phyloP scores from a whole-genome alignment of 768 basidiomycete genomes.

The Hygrophoropsis aurantiaca region DNA sequence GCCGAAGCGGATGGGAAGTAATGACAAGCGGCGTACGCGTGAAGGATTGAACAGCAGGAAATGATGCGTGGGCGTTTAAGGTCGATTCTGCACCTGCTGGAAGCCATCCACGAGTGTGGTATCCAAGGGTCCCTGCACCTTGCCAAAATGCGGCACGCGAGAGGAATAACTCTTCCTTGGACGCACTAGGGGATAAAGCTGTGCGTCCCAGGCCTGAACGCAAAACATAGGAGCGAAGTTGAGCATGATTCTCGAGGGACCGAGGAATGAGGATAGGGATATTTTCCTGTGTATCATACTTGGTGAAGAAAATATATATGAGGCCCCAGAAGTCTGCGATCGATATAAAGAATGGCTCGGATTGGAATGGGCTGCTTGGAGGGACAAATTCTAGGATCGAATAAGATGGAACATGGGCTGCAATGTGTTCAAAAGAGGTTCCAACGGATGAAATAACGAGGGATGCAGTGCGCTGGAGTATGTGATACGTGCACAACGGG shows the following conservation, averaged over 20 bases:
- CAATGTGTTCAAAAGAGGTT: slow-evolving; percentile 15
- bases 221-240: slow-evolving; percentile 38
- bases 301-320: slow-evolving; percentile 42
- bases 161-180: slow-evolving; percentile 35
- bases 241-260: slow-evolving; percentile 26
- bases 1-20: slow-evolving; percentile 47
- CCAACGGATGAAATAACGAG: slow-evolving; percentile 18
- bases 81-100: slow-evolving; percentile 28
- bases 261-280: slow-evolving; percentile 39
- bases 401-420: slow-evolving; percentile 20
- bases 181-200: slow-evolving; percentile 8
- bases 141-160: slow-evolving; percentile 49
- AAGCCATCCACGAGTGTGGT: slow-evolving; percentile 32
- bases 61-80: slow-evolving; percentile 19
- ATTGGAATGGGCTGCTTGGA: background rate
- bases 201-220: slow-evolving; percentile 34
- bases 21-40: slow-evolving; percentile 48
- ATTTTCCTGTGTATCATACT: slow-evolving; percentile 37
- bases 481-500: slow-evolving; percentile 11
- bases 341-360: slow-evolving; percentile 10
- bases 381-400: slow-evolving; percentile 17
- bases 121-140: slow-evolving; percentile 40
- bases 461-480: slow-evolving; percentile 8
- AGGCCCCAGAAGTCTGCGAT: slow-evolving; percentile 39
- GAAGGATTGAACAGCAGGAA: slow-evolving; percentile 40